phyloP scores from a whole-genome alignment of 140 eudicot genomes.

The Anethum foeniculum region DNA sequence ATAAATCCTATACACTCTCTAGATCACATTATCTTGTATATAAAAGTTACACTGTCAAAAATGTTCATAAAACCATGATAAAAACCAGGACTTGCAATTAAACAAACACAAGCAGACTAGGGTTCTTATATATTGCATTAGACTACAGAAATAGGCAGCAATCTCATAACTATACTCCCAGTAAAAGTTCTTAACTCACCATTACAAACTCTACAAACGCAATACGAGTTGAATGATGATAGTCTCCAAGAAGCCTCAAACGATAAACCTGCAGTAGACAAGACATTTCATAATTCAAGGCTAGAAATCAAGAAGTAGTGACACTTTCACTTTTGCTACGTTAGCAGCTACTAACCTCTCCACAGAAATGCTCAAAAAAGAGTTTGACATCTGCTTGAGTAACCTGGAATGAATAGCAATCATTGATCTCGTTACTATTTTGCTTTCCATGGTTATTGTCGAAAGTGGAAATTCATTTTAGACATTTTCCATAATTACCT shows the following conservation, averaged over 20 bases:
- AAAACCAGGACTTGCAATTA: neutral
- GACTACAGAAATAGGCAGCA: neutral
- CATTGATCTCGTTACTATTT: neutral
- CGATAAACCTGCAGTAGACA: constrained; percentile 43
- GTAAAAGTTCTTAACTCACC: constrained; percentile 24
- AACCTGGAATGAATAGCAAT: constrained; percentile 37
- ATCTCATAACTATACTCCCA: neutral
- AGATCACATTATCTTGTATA: neutral
- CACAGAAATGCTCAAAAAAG: constrained; percentile 76
- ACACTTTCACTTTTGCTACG: neutral
- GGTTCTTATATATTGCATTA: neutral
- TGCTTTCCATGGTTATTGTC: neutral
- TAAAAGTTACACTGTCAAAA: neutral
- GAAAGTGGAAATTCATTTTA: neutral
- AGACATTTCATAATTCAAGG: neutral
- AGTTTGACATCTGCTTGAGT: constrained; percentile 84
- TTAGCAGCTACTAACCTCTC: constrained; percentile 52
- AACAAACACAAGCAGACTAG: neutral
- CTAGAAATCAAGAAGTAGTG: constrained; percentile 16
- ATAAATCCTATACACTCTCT: neutral
- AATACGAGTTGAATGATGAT: constrained; percentile 72
- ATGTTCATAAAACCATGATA: neutral
- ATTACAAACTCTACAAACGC: constrained; percentile 76
- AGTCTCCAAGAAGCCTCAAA: constrained; percentile 78
- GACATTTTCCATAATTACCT: constrained; percentile 33